Conservation (phyloP, 2,329 filamentous ascomycete species). For the Periconia digitata region DNA sequence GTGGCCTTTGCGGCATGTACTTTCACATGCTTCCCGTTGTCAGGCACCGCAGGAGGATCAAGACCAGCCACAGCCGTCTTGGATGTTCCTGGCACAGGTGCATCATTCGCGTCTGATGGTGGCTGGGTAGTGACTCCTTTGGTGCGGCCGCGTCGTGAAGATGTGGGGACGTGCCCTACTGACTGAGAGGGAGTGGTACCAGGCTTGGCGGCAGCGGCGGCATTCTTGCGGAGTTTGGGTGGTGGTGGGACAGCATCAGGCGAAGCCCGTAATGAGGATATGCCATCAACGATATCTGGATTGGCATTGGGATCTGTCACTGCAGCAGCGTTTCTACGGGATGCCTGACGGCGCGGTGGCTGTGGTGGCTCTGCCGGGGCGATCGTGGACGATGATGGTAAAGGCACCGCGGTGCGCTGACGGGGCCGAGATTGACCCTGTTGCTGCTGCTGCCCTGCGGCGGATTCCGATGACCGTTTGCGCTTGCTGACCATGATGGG, state of each 20-base stretch:
- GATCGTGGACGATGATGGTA: background rate
- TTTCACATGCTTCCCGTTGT: slow-evolving; percentile 25
- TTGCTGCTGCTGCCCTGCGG: slow-evolving; percentile 18
- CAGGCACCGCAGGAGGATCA: background rate
- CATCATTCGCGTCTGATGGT: background rate
- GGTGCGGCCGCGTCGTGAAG: background rate
- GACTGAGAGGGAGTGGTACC: background rate
- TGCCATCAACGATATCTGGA: slow-evolving; percentile 46
- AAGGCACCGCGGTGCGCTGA: slow-evolving; percentile 4
- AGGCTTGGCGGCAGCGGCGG: too few species aligned
- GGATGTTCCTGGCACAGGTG: slow-evolving; percentile 6
- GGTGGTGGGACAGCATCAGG: slow-evolving; percentile 39
- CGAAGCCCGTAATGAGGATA: slow-evolving; percentile 46
- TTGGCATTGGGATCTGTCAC: slow-evolving; percentile 39
- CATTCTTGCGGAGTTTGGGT: background rate
- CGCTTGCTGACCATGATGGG: slow-evolving; percentile 32
- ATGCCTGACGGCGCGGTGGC: slow-evolving; percentile 24
- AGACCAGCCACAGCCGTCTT: slow-evolving; percentile 16
- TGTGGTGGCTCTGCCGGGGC: slow-evolving; percentile 27
- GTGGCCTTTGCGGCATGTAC: slow-evolving; percentile 20
- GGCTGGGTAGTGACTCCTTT: background rate
- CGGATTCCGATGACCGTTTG: slow-evolving; percentile 28
- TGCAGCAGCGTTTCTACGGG: slow-evolving; percentile 23
- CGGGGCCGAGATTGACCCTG: background rate
- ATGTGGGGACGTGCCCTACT: background rate